phyloP scores from a whole-genome alignment of 768 basidiomycete species.

The Ramaria rubella region DNA sequence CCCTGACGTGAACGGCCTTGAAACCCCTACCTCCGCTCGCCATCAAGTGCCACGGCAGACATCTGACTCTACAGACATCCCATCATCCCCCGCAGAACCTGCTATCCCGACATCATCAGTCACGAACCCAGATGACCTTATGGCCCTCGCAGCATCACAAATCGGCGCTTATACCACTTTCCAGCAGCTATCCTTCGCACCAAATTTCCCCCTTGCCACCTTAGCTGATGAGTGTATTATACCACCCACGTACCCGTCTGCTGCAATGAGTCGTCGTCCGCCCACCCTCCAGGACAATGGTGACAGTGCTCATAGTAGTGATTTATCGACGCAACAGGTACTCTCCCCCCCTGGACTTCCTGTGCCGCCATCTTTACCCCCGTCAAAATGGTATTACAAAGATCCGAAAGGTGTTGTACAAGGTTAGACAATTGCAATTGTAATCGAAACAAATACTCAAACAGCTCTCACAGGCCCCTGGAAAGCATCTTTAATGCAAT shows the following conservation, averaged over 20 bases:
- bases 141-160: constrained; percentile 60
- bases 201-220: constrained; percentile 79
- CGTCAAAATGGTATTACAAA: constrained; percentile 75
- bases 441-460: background rate
- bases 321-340: constrained; percentile 46
- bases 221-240: constrained; percentile 90
- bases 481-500: constrained; percentile 83
- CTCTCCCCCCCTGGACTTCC: constrained; percentile 79
- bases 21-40: constrained; percentile 35
- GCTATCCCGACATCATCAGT: constrained; percentile 29
- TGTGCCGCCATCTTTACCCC: constrained; percentile 57
- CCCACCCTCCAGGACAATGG: too few species aligned
- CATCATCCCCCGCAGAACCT: constrained; percentile 19
- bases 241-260: constrained; percentile 80
- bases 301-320: constrained; percentile 38
- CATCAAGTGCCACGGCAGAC: constrained; percentile 13
- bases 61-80: constrained; percentile 10
- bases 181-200: constrained; percentile 82
- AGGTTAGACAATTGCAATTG: constrained; percentile 41
- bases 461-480: constrained; percentile 64
- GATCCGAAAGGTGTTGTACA: constrained; percentile 78
- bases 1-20: constrained; percentile 32
- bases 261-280: constrained; percentile 65
- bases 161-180: constrained; percentile 87
- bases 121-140: constrained; percentile 57